A percentile compares a stretch with the other conserved stretches of the same genome.
Conservation (phyloP, 2,329 filamentous ascomycete species). For the Fusarium poae region DNA sequence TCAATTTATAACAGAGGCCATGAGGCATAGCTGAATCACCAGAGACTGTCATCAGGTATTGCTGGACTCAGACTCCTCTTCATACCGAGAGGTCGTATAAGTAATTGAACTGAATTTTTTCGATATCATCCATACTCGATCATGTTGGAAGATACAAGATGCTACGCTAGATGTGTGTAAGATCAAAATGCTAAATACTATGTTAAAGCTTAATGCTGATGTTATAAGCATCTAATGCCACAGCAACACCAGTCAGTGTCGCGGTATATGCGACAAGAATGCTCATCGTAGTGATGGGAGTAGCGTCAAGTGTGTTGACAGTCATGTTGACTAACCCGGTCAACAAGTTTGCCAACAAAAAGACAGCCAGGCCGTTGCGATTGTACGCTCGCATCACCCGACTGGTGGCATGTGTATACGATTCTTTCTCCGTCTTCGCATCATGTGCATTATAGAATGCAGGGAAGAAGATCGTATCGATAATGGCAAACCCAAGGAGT, state of each 20-base stretch:
- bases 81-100: background rate
- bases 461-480: constrained; percentile 85
- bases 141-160: background rate
- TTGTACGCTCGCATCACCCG: constrained; percentile 87
- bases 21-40: background rate
- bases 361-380: constrained; percentile 86
- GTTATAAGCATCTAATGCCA: constrained; percentile 73
- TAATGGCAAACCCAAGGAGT: constrained; percentile 79
- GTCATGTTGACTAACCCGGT: constrained; percentile 92
- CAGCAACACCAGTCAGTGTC: constrained; percentile 74
- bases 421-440: constrained; percentile 70
- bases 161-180: constrained; percentile 2
- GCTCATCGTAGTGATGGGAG: constrained; percentile 73
- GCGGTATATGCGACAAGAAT: constrained; percentile 81
- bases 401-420: constrained; percentile 79
- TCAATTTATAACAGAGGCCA: background rate
- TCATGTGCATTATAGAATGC: constrained; percentile 71
- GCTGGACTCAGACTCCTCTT: background rate
- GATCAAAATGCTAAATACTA: constrained; percentile 7
- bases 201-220: constrained; percentile 77
- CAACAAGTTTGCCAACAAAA: constrained; percentile 87
- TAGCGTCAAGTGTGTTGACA: constrained; percentile 82
- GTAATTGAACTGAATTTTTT: no score
- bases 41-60: background rate
- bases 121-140: background rate